phyloP scores from a whole-genome alignment of 2,329 filamentous ascomycete genomes.

The Diplodia intermedia region DNA sequence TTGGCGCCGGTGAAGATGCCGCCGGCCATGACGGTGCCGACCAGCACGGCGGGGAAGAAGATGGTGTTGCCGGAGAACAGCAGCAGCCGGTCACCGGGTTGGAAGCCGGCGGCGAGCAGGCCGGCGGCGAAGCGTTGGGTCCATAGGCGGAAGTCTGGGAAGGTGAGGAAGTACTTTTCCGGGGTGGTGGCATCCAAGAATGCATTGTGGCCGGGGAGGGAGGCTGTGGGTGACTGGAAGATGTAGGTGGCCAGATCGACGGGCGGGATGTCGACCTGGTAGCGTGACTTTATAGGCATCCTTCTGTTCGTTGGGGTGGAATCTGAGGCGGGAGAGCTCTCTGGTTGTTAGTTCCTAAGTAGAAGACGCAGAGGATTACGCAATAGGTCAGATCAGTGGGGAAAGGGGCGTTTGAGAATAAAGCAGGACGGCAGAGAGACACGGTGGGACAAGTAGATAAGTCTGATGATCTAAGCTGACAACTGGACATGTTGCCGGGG shows the following conservation, averaged over 20 bases:
- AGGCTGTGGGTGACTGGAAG: conserved; percentile 58
- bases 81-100: conserved; percentile 72
- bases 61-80: conserved; percentile 77
- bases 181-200: conserved; percentile 72
- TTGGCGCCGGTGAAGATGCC: conserved; percentile 81
- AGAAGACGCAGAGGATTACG: neutral
- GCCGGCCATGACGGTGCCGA: conserved; percentile 78
- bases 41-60: conserved; percentile 73
- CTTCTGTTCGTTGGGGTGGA: conserved; percentile 31
- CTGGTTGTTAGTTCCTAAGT: neutral
- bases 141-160: conserved; percentile 70
- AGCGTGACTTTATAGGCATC: conserved; percentile 62
- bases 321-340: neutral
- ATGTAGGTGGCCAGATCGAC: conserved; percentile 56
- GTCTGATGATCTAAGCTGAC: neutral
- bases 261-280: conserved; percentile 55
- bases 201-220: conserved; percentile 54
- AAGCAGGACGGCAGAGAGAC: neutral
- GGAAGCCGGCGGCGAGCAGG: conserved; percentile 67
- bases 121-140: conserved; percentile 76
- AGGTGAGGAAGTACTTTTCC: conserved; percentile 70
- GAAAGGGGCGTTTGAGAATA: neutral
- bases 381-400: neutral
- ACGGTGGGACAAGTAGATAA: neutral
- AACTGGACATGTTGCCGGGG: neutral